Base-by-base conservation (phyloP, 805 yeast genomes). In the Saccharomycopsis malanga region DNA sequence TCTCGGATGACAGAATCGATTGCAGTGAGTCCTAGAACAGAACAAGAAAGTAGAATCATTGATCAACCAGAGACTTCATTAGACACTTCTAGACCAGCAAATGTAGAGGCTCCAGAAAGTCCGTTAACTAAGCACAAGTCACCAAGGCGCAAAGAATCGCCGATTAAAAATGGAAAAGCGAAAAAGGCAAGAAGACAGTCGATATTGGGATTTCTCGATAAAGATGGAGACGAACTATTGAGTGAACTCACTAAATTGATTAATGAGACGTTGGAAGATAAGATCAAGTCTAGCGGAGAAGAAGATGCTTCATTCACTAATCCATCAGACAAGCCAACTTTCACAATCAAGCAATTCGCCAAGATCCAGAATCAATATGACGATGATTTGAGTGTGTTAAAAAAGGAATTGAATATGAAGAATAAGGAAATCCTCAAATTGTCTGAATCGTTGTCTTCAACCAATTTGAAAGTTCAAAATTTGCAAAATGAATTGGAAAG, bases 1-100 rank as follows among this genome's bases (percentile, higher is more conserved):
- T 48, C 58, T 4, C 56, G 66, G 12, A 44, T 57, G 4, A 61
- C 66, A 5, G 63, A 64, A 44, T 58, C 67, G 3, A 56, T 56
- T 22, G 62, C 67, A 3, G 46, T 54, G 4, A 57, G 61, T 35
- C 66, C 66, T 20, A 50, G 53, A 4, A 58, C 61, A 20, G 67
- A 61, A 35, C 67, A 64, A 41, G 44, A 47, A 21, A 47, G 52
- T 29, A 36, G 50, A 17, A 44, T 50, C 9, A 50, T 57, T 15
- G 58, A 56, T 17, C 58, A 54, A 27, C 39, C 53, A n/a, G 53
- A 53, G 34, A 39, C 52, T 9, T 38, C 46, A 15, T 39, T 56
- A 37, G 58, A 56, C 22, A 42, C 54, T 10, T 41, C 55, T 17
- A 32, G 34, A 15, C 54, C 54, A 4, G 48, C 44, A 3, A 48